These are phyloP conservation scores for Fraxinus platypoda DNA, from an alignment of 305 asterid species.

Conservation along the genomic window DNA sequence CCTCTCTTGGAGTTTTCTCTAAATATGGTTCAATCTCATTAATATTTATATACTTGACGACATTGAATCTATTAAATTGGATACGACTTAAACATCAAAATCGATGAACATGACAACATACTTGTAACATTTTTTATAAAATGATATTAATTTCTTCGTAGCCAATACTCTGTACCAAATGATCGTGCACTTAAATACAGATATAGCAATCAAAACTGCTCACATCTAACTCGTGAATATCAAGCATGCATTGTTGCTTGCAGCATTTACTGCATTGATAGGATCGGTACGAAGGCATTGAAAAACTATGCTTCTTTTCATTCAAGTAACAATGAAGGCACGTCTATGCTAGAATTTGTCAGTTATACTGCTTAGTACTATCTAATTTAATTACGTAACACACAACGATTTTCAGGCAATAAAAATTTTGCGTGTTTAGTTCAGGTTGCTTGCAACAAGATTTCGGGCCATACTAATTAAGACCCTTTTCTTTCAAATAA, in stretches of 20 bases:
- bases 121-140: neutral
- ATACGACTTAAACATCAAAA: neutral
- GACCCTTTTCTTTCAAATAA: neutral
- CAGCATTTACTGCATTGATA: neutral
- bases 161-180: neutral
- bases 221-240: neutral
- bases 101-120: neutral
- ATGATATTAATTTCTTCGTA: neutral
- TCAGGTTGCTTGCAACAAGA: neutral
- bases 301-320: neutral
- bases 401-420: neutral
- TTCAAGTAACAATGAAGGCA: neutral
- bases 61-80: neutral
- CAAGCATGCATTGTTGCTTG: neutral
- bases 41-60: neutral
- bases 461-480: neutral
- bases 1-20: neutral
- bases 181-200: neutral
- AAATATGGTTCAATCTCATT: neutral
- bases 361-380: neutral
- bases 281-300: neutral
- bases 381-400: neutral
- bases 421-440: neutral
- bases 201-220: neutral
- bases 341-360: neutral